Conservation (phyloP, 1,284 basidiomycete genomes). For the Mycosarcoma maydis region DNA sequence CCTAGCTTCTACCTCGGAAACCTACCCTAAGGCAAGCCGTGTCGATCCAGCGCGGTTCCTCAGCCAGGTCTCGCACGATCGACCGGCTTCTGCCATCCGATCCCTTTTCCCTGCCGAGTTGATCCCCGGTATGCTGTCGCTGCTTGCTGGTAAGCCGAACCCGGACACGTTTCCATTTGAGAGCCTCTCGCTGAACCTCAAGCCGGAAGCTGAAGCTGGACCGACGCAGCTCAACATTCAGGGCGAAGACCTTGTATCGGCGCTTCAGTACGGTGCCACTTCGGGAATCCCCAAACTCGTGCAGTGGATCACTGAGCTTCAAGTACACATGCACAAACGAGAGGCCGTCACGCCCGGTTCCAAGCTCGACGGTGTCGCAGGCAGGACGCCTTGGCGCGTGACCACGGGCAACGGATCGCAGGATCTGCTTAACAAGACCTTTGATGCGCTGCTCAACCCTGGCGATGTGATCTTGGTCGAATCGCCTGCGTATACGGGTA, state of each 20-base stretch:
- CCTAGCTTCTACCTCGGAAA: conserved; percentile 16
- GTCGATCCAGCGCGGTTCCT: conserved; percentile 41
- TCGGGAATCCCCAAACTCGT: conserved; percentile 75
- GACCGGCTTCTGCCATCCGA: conserved; percentile 69
- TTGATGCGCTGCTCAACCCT: conserved; percentile 75
- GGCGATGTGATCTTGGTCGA: conserved; percentile 87
- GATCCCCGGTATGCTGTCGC: conserved; percentile 81
- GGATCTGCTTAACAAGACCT: conserved; percentile 78
- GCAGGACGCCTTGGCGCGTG: conserved; percentile 73
- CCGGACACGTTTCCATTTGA: conserved; percentile 88
- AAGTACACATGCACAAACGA: conserved; percentile 74
- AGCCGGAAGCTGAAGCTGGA: conserved; percentile 54
- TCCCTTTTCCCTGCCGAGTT: conserved; percentile 80
- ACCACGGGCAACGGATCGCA: conserved; percentile 85
- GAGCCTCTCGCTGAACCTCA: conserved; percentile 73
- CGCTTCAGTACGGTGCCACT: conserved; percentile 73
- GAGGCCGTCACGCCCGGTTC: conserved; percentile 69
- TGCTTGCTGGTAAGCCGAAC: conserved; percentile 79
- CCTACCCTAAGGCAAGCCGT: conserved; percentile 21
- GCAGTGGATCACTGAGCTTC: conserved; percentile 72
- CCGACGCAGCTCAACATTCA: conserved; percentile 59
- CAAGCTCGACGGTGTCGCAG: conserved; percentile 46
- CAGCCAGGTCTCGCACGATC: conserved; percentile 20
- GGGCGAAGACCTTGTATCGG: conserved; percentile 63
- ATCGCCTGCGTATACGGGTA: conserved; percentile 77